Conservation (phyloP, 371 early-diverging fungal species). For the Mortierella sp. region DNA sequence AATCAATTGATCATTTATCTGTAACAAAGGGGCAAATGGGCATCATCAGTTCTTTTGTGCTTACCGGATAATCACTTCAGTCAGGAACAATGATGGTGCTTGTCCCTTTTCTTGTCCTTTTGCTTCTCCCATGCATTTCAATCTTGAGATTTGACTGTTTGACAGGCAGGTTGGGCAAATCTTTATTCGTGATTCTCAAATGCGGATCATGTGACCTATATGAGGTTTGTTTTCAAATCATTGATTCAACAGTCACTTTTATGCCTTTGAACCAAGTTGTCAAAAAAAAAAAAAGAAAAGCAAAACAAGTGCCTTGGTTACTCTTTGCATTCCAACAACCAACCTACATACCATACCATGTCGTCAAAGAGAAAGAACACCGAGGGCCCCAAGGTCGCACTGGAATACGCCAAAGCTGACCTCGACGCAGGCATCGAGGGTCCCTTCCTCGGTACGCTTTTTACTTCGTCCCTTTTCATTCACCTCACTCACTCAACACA, state of each 20-base stretch:
- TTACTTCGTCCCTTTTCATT: neutral
- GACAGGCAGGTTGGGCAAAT: no score
- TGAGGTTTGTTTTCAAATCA: no score
- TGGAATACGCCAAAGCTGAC: slow-evolving; percentile 45
- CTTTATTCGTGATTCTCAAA: no score
- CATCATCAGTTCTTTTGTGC: no score
- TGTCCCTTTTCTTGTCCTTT: no score
- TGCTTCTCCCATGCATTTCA: no score
- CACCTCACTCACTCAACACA: neutral
- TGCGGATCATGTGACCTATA: no score
- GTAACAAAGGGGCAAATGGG: no score
- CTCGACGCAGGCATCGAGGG: slow-evolving; percentile 49
- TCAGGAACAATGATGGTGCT: no score
- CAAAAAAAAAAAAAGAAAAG: slow-evolving; percentile 10
- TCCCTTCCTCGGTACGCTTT: slow-evolving; percentile 44
- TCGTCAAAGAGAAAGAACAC: slow-evolving; percentile 49
- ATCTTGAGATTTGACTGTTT: no score
- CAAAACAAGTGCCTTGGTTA: neutral
- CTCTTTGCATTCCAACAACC: neutral
- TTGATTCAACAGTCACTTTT: neutral
- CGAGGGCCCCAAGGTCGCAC: slow-evolving; percentile 34
- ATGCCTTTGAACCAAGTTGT: neutral
- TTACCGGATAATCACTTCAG: no score
- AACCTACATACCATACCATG: slow-evolving; percentile 16
- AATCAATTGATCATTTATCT: no score